These are phyloP conservation scores for Sugiyamaella chiloensis DNA, from an alignment of 805 yeast genomes.

Conservation along the genomic window DNA sequence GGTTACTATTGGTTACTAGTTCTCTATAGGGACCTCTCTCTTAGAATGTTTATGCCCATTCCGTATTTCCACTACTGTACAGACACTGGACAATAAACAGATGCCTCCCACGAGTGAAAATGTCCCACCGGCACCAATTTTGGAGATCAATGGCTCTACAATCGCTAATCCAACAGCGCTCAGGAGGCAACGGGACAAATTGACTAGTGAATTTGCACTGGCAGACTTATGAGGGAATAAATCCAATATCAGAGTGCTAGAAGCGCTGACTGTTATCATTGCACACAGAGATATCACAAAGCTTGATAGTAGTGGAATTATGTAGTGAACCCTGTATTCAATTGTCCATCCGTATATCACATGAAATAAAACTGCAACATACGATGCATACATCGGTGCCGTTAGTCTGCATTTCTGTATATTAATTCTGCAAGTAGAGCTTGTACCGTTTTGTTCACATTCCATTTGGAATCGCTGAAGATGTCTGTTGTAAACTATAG, in stretches of 20 bases:
- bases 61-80: conserved; percentile 4
- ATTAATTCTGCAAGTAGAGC: too few relatives aligned
- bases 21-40: too few relatives aligned
- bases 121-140: conserved; percentile 69
- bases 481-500: conserved; percentile 43
- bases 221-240: conserved; percentile 66
- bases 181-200: conserved; percentile 66
- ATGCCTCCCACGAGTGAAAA: conserved; percentile 62
- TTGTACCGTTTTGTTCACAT: conserved; percentile 25
- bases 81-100: conserved; percentile 20
- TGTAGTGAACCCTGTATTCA: conserved; percentile 43
- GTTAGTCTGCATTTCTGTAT: conserved; percentile 48
- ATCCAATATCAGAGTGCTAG: conserved; percentile 66
- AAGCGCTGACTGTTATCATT: conserved; percentile 36
- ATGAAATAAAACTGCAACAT: too few relatives aligned
- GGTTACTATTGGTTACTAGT: too few relatives aligned
- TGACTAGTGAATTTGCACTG: conserved; percentile 68
- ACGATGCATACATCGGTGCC: conserved; percentile 33
- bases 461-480: conserved; percentile 23
- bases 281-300: conserved; percentile 56
- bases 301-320: conserved; percentile 56
- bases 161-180: conserved; percentile 71
- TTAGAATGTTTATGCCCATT: too few relatives aligned
- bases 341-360: conserved; percentile 69
- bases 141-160: conserved; percentile 54